These are phyloP conservation scores for Suhomyces ambrosiae DNA, from an alignment of 1,139 yeast species.

Conservation along the genomic window DNA sequence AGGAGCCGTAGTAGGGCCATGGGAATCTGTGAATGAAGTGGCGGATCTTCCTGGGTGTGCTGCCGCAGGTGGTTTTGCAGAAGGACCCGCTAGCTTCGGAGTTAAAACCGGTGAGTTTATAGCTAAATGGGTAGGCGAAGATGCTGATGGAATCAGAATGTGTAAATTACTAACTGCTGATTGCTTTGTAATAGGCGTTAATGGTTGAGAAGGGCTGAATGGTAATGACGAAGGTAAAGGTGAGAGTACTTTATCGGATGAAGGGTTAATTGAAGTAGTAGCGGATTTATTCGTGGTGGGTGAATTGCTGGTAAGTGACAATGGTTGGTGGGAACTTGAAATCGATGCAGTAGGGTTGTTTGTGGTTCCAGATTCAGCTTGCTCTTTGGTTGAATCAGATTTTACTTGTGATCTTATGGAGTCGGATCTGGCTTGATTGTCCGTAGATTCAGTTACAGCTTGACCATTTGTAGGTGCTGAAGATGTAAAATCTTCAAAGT, in stretches of 20 bases:
- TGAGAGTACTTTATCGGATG: background rate
- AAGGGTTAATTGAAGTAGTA: background rate
- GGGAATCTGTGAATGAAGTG: too few species aligned
- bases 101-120: background rate
- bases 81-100: too few species aligned
- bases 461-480: constrained; percentile 11
- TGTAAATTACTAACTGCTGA: background rate
- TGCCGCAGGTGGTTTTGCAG: too few species aligned
- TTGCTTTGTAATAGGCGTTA: constrained; percentile 3
- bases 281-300: background rate
- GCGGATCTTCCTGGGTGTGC: too few species aligned
- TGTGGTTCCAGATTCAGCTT: too few species aligned
- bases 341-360: background rate
- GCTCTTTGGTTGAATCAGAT: too few species aligned
- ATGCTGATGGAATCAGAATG: background rate
- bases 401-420: too few species aligned
- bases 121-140: background rate
- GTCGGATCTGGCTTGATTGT: too few species aligned
- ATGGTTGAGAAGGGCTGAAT: constrained; percentile 1
- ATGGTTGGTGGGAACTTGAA: background rate
- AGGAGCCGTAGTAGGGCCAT: background rate
- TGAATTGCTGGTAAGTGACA: background rate
- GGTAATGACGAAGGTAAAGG: too few species aligned
- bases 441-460: too few species aligned
- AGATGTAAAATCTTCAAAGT: constrained; percentile 18